Evolutionary conservation across 495 filamentous ascomycete genomes (phyloP), one percentile per base, ranked within the genome.

Genomic region (Geoglossum glabrum): DNA sequence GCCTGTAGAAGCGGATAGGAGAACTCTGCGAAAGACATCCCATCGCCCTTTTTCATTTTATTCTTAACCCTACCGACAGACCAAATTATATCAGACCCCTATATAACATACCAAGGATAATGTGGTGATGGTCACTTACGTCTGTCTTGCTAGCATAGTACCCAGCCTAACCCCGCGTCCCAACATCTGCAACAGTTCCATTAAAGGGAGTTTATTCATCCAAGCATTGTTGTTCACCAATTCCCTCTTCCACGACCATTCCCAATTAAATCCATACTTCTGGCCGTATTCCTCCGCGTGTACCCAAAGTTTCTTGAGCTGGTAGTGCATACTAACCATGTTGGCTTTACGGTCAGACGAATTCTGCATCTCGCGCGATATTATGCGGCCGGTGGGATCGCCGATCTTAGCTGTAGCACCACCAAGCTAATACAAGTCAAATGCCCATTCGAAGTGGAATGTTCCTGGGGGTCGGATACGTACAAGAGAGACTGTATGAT

Each of bases 21-120:
- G 66, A 99, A 95, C 69, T 99, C 92, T 21, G 86, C 82, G 62
- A 90, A 86, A 9, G 90, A 92, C 80, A 99, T 87, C 56, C 92
- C 92, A 55, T 90, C 84, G 0, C 86, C 86, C 25, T 79, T 80
- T 26, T 73, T 72, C 77, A 97, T 77, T 58, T 84, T 85, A 13
- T 74, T 83, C 68, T 86, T 92, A 56, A 96, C 92, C 25, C 87
- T 90, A 46, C 6, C 28, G 17, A 30, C 26, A 15, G 11, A 30
- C 4, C 17, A 52, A 5, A 25, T 50, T 31, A 5, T 40, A 13
- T 36, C 23, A 56, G 52, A 30, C 19, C 9, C 30, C 21, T n/a
- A 13, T 10, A 15, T 21, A 31, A 17, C 10, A 33, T 25, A 21
- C 1, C 3, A 23, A 45, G 38, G 60, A 46, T 0, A n/a, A 33